A percentile compares a stretch with the other conserved stretches of the same genome.
phyloP scores from a whole-genome alignment of 768 basidiomycete species.

The Dacryopinax primogenitus region DNA sequence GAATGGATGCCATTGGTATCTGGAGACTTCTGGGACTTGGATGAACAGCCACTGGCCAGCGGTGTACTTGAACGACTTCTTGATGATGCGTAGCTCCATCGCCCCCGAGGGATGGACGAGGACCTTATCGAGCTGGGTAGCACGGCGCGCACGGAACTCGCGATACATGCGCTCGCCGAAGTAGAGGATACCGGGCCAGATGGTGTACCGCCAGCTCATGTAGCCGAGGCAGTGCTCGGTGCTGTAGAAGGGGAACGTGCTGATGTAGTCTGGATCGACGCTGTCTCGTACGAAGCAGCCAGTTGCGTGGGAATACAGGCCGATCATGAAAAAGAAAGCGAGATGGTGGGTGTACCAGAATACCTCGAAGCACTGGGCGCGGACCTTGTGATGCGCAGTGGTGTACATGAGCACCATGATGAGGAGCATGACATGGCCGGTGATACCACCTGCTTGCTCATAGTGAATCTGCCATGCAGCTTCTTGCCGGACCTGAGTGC shows the following conservation, averaged over 20 bases:
- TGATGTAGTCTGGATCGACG: constrained; percentile 53
- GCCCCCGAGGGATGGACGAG: constrained; percentile 77
- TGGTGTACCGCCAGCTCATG: constrained; percentile 76
- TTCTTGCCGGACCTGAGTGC: constrained; percentile 68
- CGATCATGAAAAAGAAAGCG: constrained; percentile 88
- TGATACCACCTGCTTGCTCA: constrained; percentile 77
- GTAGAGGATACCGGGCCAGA: constrained; percentile 86
- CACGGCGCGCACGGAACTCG: constrained; percentile 63
- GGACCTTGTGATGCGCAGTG: constrained; percentile 79
- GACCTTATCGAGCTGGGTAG: constrained; percentile 72
- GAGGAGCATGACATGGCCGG: constrained; percentile 89
- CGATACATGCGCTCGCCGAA: constrained; percentile 76
- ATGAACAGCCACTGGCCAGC: constrained; percentile 87
- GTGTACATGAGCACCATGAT: constrained; percentile 89
- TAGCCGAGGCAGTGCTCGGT: constrained; percentile 85
- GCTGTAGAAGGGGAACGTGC: constrained; percentile 74
- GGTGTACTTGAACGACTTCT: constrained; percentile 83
- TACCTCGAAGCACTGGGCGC: constrained; percentile 80
- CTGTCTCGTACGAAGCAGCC: constrained; percentile 91
- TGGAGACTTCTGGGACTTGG: constrained; percentile 74
- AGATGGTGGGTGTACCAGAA: constrained; percentile 98
- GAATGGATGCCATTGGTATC: constrained; percentile 92
- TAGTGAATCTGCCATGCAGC: constrained; percentile 77
- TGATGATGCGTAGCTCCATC: constrained; percentile 86
- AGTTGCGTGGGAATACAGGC: constrained; percentile 77